Percentiles rank a stretch among this genome's conserved stretches.
phyloP scores from a whole-genome alignment of 2,329 filamentous ascomycete species.

The Zarea fungicola region DNA sequence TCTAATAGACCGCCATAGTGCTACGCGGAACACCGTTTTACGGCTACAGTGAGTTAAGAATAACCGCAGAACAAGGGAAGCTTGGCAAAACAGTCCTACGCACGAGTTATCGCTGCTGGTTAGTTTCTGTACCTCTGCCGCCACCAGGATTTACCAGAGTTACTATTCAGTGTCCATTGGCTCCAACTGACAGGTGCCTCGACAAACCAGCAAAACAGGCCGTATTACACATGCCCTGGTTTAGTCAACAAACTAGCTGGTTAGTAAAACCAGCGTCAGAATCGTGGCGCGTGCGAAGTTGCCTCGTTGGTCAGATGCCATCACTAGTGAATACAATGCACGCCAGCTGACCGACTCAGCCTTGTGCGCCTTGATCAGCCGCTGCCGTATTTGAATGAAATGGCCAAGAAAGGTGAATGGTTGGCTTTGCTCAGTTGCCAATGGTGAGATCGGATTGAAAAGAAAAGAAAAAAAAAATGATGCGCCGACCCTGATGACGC shows the following conservation, averaged over 20 bases:
- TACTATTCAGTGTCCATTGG: too few relatives aligned
- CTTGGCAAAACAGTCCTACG: too few relatives aligned
- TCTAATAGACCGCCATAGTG: conserved; percentile 2
- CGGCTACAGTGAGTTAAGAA: background rate
- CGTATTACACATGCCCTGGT: background rate
- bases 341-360: conserved; percentile 11
- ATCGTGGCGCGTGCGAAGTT: conserved; percentile 9
- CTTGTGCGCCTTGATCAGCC: conserved; percentile 9
- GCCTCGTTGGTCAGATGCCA: conserved; percentile 12
- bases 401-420: background rate
- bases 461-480: too few relatives aligned
- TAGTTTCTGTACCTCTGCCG: too few relatives aligned
- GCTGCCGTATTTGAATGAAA: background rate
- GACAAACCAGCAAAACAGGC: background rate
- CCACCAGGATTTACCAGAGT: too few relatives aligned
- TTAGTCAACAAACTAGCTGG: background rate
- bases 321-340: background rate
- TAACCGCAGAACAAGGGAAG: background rate
- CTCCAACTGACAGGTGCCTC: background rate
- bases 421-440: background rate
- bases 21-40: conserved; percentile 2
- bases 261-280: background rate
- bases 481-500: too few relatives aligned
- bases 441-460: background rate
- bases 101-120: too few relatives aligned